Percentiles rank a stretch among this genome's conserved stretches.
These are phyloP conservation scores for Ceriops tagal DNA, from an alignment of 345 rosid genomes.

Conservation along the genomic window DNA sequence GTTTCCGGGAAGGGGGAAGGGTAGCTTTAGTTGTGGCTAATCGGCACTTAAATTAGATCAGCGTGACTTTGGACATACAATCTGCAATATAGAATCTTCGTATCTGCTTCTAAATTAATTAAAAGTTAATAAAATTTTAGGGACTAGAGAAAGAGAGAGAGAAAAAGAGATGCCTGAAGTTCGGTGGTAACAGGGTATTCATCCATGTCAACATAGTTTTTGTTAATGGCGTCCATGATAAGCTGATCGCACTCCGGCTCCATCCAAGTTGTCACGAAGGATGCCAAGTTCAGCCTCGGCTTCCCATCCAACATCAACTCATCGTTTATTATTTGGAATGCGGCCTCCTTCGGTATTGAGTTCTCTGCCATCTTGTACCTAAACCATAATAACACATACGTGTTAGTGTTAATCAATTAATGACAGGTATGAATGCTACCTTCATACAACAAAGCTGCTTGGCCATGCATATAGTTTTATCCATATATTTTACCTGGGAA, in stretches of 20 bases:
- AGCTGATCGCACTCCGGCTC: constrained; percentile 94
- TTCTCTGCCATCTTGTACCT: constrained; percentile 78
- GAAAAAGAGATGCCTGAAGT: constrained; percentile 46
- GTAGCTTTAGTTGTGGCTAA: too few relatives aligned
- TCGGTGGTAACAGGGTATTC: constrained; percentile 97
- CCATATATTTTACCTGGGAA: constrained; percentile 47
- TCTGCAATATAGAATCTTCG: too few relatives aligned
- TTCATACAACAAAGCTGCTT: neutral
- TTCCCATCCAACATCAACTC: constrained; percentile 88
- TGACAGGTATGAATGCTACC: neutral
- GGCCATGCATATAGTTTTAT: too few relatives aligned
- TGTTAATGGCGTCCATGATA: constrained; percentile 81
- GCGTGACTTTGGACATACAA: too few relatives aligned
- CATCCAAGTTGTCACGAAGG: constrained; percentile 96
- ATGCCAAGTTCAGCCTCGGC: constrained; percentile 87
- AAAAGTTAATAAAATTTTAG: neutral
- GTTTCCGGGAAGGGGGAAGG: too few relatives aligned
- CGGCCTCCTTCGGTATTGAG: constrained; percentile 91
- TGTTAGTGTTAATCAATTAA: too few relatives aligned
- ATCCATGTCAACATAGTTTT: constrained; percentile 98
- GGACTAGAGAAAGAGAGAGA: too few relatives aligned
- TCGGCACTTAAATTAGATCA: too few relatives aligned
- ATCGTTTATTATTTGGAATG: constrained; percentile 83
- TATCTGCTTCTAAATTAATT: too few relatives aligned
- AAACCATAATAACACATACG: neutral